Evolutionary conservation across 164 flowering plant genomes (phyloP), one percentile per base, ranked within the genome.

Genomic region (Sedum album): DNA sequence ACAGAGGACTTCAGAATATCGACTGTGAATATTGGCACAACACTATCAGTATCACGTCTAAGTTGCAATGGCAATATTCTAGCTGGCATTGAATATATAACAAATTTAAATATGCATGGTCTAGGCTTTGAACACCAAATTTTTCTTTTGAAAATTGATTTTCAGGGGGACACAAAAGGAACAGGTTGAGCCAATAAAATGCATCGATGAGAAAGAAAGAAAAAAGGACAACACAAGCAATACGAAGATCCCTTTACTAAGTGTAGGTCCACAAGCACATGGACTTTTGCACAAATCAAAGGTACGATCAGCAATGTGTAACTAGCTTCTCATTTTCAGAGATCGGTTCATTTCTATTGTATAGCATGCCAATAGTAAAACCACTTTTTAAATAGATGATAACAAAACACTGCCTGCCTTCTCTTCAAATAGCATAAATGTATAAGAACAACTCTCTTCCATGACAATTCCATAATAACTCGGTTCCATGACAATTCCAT

Each of bases 1-100:
- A 46, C 65, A 6, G 91, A 82, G 42, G 82, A 72, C 84, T 92
- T 95, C 28, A 95, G 78, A 17, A 88, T 81, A 67, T 92, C 97
- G 82, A 82, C 97, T 95, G 82, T 72, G 67, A 74, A 21, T 17
- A 41, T 62, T 31, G 35, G 31, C 65, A 30, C 25, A 57, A 28
- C n/a, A 13, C 18, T 5, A 30, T 57, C 20, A 57, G 18, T 26
- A 28, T 33, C 33, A 26, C 33, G 6, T 28, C 33, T 30, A 30
- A 26, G 33, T 57, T 57, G 13, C 17, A 28, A 57, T 8, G 26
- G 33, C 62, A 26, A 28, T 26, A 28, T 26, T 57, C 62, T 26
- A 57, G 33, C 31, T 28, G 31, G 33, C 28, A 26, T 6, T 55
- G 3, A 55, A 55, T 31, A 55, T 31, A 25, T 26, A 55, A 25